Evolutionary conservation across 108 stramenopile genomes (phyloP).

Genomic region (Epithemia pelagica): DNA sequence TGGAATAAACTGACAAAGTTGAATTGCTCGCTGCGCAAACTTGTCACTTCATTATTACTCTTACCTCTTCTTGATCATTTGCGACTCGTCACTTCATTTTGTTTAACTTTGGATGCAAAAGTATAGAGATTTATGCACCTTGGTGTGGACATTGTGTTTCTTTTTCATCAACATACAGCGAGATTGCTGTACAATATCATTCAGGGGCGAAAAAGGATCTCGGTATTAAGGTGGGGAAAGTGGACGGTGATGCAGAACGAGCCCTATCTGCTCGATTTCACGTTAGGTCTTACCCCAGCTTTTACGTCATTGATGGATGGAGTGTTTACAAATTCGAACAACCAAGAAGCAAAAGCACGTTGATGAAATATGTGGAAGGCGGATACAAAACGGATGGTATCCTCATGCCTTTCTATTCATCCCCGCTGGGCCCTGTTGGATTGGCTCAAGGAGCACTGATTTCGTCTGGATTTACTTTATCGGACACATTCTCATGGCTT

Average conservation of each 20-base stretch:
- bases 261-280: slow-evolving; percentile 59
- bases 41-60: neutral
- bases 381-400: slow-evolving; percentile 39
- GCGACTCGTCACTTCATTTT: too few relatives aligned
- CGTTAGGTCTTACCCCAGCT: slow-evolving; percentile 66
- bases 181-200: slow-evolving; percentile 48
- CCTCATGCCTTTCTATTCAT: slow-evolving; percentile 36
- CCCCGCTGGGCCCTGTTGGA: slow-evolving; percentile 78
- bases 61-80: neutral
- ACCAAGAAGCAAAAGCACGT: slow-evolving; percentile 33
- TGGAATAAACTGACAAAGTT: neutral
- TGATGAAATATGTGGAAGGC: slow-evolving; percentile 51
- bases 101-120: too few relatives aligned
- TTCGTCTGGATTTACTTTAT: slow-evolving; percentile 24
- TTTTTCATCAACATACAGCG: slow-evolving; percentile 55
- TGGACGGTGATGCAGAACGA: slow-evolving; percentile 62
- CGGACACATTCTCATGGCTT: slow-evolving; percentile 42
- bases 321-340: slow-evolving; percentile 61
- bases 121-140: slow-evolving; percentile 75
- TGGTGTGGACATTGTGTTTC: slow-evolving; percentile 63
- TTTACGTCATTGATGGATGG: slow-evolving; percentile 71
- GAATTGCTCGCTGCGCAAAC: neutral
- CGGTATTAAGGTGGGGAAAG: slow-evolving; percentile 69
- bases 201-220: slow-evolving; percentile 24
- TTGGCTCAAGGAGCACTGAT: slow-evolving; percentile 51